Conservation (phyloP, 176 grass and related monocot genomes). For the sorghum (Sorghum bicolor) region DNA sequence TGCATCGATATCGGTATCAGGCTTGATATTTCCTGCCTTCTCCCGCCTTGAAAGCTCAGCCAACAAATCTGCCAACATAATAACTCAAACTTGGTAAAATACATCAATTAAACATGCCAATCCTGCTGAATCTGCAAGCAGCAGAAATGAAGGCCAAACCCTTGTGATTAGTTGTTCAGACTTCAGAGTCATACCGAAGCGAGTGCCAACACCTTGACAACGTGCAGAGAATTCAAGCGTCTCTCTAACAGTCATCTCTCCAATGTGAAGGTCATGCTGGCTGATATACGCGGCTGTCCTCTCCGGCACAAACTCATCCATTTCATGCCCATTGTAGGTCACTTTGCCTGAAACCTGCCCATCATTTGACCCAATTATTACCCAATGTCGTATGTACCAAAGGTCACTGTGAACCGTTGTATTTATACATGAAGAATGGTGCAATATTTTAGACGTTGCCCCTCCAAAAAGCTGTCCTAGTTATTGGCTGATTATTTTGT, state of each 20-base stretch:
- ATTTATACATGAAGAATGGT: too few species aligned
- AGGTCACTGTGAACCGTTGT: too few species aligned
- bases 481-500: too few species aligned
- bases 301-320: constrained; percentile 54
- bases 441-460: too few species aligned
- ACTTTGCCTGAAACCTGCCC: background rate
- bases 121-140: background rate
- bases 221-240: constrained; percentile 57
- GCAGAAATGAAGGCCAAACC: too few species aligned
- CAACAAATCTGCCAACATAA: constrained; percentile 64
- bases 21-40: constrained; percentile 77
- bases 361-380: too few species aligned
- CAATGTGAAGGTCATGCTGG: constrained; percentile 54
- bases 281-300: constrained; percentile 61
- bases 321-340: background rate
- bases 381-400: too few species aligned
- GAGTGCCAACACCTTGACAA: constrained; percentile 30
- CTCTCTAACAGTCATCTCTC: constrained; percentile 71
- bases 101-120: constrained; percentile 15
- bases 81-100: background rate
- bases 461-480: too few species aligned
- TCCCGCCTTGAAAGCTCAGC: constrained; percentile 79
- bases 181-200: background rate
- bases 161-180: too few species aligned
- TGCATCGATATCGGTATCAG: constrained; percentile 81